A percentile compares a stretch with the other conserved stretches of the same genome.
Evolutionary conservation across 768 basidiomycete species (phyloP).

Genomic region (Exsudoporus frostii): DNA sequence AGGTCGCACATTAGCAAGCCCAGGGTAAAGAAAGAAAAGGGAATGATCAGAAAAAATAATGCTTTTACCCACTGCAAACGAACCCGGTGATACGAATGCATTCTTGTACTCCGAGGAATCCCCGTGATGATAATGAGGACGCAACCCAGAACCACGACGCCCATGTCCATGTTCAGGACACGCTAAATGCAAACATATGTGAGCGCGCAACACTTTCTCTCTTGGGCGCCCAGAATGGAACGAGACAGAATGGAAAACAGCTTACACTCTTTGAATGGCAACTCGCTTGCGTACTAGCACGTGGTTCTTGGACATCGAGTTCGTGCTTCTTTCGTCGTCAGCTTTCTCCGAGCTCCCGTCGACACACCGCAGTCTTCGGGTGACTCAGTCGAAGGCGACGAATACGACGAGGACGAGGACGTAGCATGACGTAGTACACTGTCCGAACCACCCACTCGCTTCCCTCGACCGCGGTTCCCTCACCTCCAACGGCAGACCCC

Average conservation of each 20-base stretch:
- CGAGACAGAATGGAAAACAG: too few relatives aligned
- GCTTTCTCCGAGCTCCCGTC: constrained; percentile 8
- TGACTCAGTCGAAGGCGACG: constrained; percentile 7
- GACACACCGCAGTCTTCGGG: constrained; percentile 7
- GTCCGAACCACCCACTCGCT: not conserved
- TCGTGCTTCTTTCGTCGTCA: constrained; percentile 19
- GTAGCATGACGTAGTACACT: not conserved
- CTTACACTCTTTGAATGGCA: constrained; percentile 18
- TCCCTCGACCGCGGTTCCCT: constrained; percentile 18
- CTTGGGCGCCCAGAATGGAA: too few relatives aligned
- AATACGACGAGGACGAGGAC: constrained; percentile 12
- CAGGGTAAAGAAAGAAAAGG: not conserved
- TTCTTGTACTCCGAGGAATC: constrained; percentile 2
- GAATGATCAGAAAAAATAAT: not conserved
- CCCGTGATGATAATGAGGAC: constrained; percentile 2
- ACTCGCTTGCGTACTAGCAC: not conserved
- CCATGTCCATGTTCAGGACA: constrained; percentile 6
- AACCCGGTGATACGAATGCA: constrained; percentile 5
- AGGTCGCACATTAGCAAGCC: not conserved
- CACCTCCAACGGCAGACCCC: constrained; percentile 26
- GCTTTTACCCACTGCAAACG: constrained; percentile 22
- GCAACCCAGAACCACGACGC: constrained; percentile 12
- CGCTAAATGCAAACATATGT: not conserved
- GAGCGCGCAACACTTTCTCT: too few relatives aligned
- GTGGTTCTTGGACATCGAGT: constrained; percentile 8